Base-by-base conservation (phyloP, 2,329 filamentous ascomycete species). In the Coniosporium tulheliwenetii region DNA sequence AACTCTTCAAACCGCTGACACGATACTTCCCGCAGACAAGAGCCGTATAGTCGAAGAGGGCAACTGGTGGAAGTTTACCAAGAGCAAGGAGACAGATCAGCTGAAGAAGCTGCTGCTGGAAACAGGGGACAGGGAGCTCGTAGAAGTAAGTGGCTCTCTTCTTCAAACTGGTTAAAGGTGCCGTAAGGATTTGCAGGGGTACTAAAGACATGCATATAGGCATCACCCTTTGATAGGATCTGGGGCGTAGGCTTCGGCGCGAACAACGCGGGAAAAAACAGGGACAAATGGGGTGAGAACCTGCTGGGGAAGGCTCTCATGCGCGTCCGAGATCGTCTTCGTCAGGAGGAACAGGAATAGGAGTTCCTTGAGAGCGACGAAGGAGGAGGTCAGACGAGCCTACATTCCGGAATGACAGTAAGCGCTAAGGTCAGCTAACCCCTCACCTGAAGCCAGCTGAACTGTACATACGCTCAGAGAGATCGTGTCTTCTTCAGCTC, bases 161-260 rank as follows among this genome's bases (percentile, higher is more conserved):
- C 19, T 3, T 26, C n/a, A n/a, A 26, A 26, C 19, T 7, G 19
- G 19, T 26, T 7, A 26, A 7, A 7, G 3, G 7, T 7, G 7
- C 19, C 7, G 19, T 26, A 26, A 26, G 19, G 4, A 26, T 3
- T 7, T 5, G 29, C 30, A 30, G 30, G 13, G 5, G 7, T 4
- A 10, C 38, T 10, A 31, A n/a, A 14, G 7, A 9, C 13, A 16
- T 38, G 10, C 15, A 12, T 32, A 46, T 19, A 66, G 53, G 60
- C 62, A 3, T 58, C 55, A 26, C 72, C 76, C 9, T 63, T 55
- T 43, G 78, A 83, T 59, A 52, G 64, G 5, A 69, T 81, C 41
- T 83, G 78, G 79, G 79, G 78, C 1, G 61, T 83, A 37, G 79
- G 79, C 5, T 80, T 73, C 48, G 32, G 12, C 32, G 70, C 66